Conservation (phyloP, 1,139 yeast genomes). For the Diutina neorugosa region DNA sequence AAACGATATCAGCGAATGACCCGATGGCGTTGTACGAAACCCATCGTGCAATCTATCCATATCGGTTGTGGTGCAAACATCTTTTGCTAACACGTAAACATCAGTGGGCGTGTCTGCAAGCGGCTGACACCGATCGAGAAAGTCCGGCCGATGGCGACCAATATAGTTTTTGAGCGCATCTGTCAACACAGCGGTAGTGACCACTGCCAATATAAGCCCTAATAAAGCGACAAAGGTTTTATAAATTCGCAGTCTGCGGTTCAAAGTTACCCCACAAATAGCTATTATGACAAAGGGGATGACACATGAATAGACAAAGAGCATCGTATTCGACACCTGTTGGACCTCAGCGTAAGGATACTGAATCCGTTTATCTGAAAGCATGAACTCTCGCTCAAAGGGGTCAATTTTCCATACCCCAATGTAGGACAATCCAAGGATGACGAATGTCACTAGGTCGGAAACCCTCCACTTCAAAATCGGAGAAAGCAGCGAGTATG, state of each 20-base stretch:
- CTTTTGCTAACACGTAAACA: constrained; percentile 38
- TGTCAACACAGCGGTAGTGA: constrained; percentile 31
- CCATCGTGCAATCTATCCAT: constrained; percentile 44
- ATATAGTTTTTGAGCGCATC: constrained; percentile 55
- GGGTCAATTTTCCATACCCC: constrained; percentile 41
- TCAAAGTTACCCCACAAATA: constrained; percentile 15
- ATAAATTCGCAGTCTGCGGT: constrained; percentile 24
- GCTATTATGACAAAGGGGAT: constrained; percentile 23
- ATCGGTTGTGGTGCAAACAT: constrained; percentile 48
- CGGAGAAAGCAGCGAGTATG: background rate
- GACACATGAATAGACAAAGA: constrained; percentile 27
- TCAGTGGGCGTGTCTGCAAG: constrained; percentile 32
- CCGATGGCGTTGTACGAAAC: constrained; percentile 47
- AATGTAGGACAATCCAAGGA: constrained; percentile 30
- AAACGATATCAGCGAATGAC: constrained; percentile 16
- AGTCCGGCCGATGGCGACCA: constrained; percentile 73
- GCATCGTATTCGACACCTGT: constrained; percentile 22
- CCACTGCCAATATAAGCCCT: constrained; percentile 26
- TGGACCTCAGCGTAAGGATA: constrained; percentile 36
- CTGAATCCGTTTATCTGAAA: constrained; percentile 27
- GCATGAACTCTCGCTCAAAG: constrained; percentile 55
- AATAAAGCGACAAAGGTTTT: constrained; percentile 25
- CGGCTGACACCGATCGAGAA: constrained; percentile 59
- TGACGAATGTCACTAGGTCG: constrained; percentile 35
- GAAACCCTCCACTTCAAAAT: constrained; percentile 44